These are phyloP conservation scores for Neurospora sp. DNA, from an alignment of 495 filamentous ascomycete genomes.

Conservation along the genomic window DNA sequence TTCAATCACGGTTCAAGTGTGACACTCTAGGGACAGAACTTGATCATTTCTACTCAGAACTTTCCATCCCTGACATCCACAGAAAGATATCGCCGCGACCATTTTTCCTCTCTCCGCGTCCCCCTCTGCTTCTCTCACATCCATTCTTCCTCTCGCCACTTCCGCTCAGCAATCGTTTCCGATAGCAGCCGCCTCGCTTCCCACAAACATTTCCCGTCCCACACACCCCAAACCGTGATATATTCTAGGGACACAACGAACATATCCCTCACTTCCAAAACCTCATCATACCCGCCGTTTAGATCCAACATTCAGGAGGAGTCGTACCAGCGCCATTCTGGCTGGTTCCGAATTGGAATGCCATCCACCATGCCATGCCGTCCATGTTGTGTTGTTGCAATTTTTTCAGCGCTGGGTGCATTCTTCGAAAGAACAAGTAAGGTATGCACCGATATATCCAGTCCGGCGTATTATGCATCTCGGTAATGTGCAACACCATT, in stretches of 20 bases:
- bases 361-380: conserved; percentile 41
- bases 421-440: too few species aligned
- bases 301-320: not conserved
- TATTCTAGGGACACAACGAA: not conserved
- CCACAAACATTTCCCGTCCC: not conserved
- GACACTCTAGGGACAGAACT: not conserved
- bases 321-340: not conserved
- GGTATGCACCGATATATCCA: too few species aligned
- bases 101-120: too few species aligned
- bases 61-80: too few species aligned
- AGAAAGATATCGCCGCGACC: too few species aligned
- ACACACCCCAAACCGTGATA: not conserved
- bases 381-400: too few species aligned
- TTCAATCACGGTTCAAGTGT: not conserved
- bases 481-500: too few species aligned
- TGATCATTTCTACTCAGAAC: too few species aligned
- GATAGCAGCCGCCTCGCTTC: not conserved
- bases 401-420: too few species aligned
- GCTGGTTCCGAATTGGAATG: not conserved
- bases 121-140: too few species aligned
- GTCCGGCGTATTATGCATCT: too few species aligned
- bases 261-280: not conserved
- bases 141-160: too few species aligned
- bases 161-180: not conserved
- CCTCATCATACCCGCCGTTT: not conserved